These are phyloP conservation scores for Sclerotinia minor DNA, from an alignment of 2,329 filamentous ascomycete genomes.

Conservation along the genomic window DNA sequence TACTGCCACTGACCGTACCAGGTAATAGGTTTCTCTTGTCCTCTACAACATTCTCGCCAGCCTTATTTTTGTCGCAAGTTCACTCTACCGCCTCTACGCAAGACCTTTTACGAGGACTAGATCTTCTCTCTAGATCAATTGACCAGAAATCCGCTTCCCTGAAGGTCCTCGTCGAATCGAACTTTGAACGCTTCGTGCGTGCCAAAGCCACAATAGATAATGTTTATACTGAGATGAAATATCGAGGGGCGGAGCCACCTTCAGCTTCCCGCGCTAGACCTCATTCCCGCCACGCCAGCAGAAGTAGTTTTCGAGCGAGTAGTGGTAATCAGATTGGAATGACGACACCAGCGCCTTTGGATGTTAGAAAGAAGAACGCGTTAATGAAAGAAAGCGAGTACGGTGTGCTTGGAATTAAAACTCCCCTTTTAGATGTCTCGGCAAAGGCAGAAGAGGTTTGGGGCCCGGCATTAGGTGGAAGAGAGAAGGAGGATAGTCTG, in stretches of 20 bases:
- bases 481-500: conserved; percentile 85
- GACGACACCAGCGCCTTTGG: conserved; percentile 42
- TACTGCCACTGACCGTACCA: conserved; percentile 42
- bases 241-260: conserved; percentile 57
- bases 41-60: conserved; percentile 91
- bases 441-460: conserved; percentile 96
- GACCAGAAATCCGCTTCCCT: conserved; percentile 97
- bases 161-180: conserved; percentile 94
- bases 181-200: conserved; percentile 96
- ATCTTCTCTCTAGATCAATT: conserved; percentile 85
- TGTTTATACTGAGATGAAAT: conserved; percentile 98
- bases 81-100: conserved; percentile 84
- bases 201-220: conserved; percentile 98
- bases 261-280: conserved; percentile 42
- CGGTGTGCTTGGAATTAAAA: conserved; percentile 83
- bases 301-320: conserved; percentile 45
- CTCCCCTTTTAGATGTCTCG: conserved; percentile 81
- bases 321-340: conserved; percentile 41
- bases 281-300: conserved; percentile 42
- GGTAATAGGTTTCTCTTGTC: conserved; percentile 93
- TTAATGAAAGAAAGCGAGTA: conserved; percentile 91
- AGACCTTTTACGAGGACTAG: conserved; percentile 75
- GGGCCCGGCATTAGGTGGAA: conserved; percentile 88
- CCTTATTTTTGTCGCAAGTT: conserved; percentile 87
- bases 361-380: conserved; percentile 80